Evolutionary conservation across 208 protist species (phyloP).

Genomic region (Trypanosoma scelopori): DNA sequence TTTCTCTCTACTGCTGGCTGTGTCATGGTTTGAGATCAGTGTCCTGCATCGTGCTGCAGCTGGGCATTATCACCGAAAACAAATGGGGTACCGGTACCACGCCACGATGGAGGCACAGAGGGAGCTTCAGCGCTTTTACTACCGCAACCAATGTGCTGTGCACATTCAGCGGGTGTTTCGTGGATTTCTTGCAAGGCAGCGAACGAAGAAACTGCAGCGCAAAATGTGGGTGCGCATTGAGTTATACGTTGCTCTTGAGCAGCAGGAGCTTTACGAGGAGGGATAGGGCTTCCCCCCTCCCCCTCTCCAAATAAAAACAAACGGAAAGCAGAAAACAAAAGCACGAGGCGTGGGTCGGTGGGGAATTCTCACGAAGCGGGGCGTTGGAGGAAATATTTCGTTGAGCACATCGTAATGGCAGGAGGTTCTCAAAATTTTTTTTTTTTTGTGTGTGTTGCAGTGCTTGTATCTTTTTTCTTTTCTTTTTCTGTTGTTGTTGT

Average conservation of each 20-base stretch:
- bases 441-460: not conserved
- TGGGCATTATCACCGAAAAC: constrained; percentile 31
- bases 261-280: constrained; percentile 37
- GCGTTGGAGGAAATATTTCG: too few species aligned
- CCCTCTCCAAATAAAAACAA: too few species aligned
- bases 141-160: constrained; percentile 37
- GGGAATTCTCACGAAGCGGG: too few species aligned
- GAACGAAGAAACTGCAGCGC: constrained; percentile 39
- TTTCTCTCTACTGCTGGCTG: constrained; percentile 38
- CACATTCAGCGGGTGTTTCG: constrained; percentile 47
- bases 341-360: not conserved
- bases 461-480: not conserved
- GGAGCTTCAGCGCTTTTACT: constrained; percentile 42
- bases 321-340: not conserved
- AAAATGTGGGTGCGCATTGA: constrained; percentile 45
- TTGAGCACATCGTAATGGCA: too few species aligned
- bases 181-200: constrained; percentile 47
- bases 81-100: constrained; percentile 32
- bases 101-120: constrained; percentile 24
- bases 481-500: not conserved
- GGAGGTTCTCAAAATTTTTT: too few species aligned
- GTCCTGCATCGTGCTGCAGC: constrained; percentile 47
- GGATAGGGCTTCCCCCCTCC: not conserved
- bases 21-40: constrained; percentile 35
- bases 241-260: constrained; percentile 41